These are phyloP conservation scores for Epichloe glyceriae DNA, from an alignment of 2,329 filamentous ascomycete species.

Conservation along the genomic window DNA sequence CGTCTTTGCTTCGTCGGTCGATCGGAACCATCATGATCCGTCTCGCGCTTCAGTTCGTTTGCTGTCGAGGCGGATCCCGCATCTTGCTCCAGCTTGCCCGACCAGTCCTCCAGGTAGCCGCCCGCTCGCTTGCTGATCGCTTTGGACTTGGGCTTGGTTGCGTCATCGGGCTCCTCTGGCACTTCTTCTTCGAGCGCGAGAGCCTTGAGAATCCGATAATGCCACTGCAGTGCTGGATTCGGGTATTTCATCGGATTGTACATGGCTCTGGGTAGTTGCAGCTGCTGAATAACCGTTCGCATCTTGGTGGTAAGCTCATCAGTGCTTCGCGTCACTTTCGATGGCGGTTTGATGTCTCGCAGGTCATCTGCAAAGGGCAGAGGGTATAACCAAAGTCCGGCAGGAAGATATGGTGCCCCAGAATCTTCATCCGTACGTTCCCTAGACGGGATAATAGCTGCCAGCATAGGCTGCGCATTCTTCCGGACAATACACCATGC, in stretches of 20 bases:
- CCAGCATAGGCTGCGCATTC: conserved; percentile 68
- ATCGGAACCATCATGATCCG: conserved; percentile 28
- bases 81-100: conserved; percentile 50
- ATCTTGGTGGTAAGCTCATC: conserved; percentile 68
- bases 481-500: conserved; percentile 80
- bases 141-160: conserved; percentile 69
- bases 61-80: conserved; percentile 22
- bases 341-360: conserved; percentile 55
- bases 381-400: conserved; percentile 78
- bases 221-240: conserved; percentile 90
- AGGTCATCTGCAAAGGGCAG: conserved; percentile 86
- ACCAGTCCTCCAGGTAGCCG: conserved; percentile 66
- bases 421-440: conserved; percentile 51
- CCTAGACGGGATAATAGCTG: conserved; percentile 67
- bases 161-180: conserved; percentile 59
- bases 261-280: conserved; percentile 73
- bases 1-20: conserved; percentile 35
- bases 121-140: conserved; percentile 86
- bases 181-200: conserved; percentile 86
- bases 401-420: conserved; percentile 58
- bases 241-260: conserved; percentile 84
- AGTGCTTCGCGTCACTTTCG: conserved; percentile 41
- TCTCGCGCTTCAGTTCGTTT: conserved; percentile 38
- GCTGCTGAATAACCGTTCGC: conserved; percentile 68
- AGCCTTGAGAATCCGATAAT: conserved; percentile 87